Evolutionary conservation across 805 yeast genomes (phyloP), one percentile per base, ranked within the genome.

Genomic region (Metschnikowia matae): DNA sequence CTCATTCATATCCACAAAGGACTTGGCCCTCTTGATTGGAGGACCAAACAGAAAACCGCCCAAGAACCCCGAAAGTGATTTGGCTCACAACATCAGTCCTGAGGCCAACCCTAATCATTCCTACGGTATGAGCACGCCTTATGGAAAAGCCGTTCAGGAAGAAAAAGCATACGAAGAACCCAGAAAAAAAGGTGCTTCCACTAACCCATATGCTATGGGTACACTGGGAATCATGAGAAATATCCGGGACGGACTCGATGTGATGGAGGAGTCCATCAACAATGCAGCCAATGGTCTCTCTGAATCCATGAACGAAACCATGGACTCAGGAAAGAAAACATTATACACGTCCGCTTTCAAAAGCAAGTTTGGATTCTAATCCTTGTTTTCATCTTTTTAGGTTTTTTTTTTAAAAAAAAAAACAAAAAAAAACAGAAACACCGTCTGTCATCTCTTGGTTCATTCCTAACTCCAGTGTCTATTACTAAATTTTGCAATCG

Each of bases 31-130:
- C 11, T 62, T 89, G 40, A 75, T 92, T 36, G 88, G 87, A 4
- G 97, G 97, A 0, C 84, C 84, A 0, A 80, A 81, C 48, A 77
- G 96, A 54, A 82, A 85, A 41, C 69, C 76, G 18, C 74, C 84
- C 1, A 83, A 81, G 60, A 74, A 77, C 48, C 71, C 74, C 26
- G 95, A 88, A 57, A 79, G 83, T 47, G 74, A 71, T 18, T 65
- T 85, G 49, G 86, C 78, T 0, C 57, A 64, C 56, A 73, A 73
- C 48, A 71, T 74, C 31, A 69, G 74, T 44, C 78, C 79, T 1
- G 79, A 73, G 43, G 74, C 75, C 6, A 73, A 73, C 49, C 73
- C 71, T 2, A 55, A 58, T 34, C 66, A 62, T 21, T 61, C 61
- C 0, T 73, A 72, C 48, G 75, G 74, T 2, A 46, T 53, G 11